Base-by-base conservation (phyloP, 2,329 filamentous ascomycete species). In the Colletotrichum tabaci region DNA sequence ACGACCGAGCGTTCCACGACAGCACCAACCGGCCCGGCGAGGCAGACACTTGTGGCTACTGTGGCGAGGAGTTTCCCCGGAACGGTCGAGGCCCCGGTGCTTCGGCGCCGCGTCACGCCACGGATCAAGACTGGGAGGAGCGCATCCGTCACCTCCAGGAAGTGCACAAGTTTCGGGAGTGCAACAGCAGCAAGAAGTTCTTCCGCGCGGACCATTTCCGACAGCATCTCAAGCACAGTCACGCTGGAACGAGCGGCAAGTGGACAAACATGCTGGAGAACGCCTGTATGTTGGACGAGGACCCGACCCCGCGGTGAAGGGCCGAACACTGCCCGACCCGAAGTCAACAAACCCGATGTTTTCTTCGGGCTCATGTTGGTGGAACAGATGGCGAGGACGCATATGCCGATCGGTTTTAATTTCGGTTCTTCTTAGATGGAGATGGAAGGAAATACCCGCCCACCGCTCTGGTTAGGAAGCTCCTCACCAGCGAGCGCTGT, bases 251-350 rank as follows among this genome's bases (percentile, higher is more conserved):
- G 0, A 98, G 95, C 82, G 96, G 96, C 42, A 98, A 98, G 82
- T 99, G 96, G 96, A 99, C 96, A 15, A 98, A 98, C 82, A 95
- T 98, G 88, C 87, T 99, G 44, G 96, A 99, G 81, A 97, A 94
- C 79, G 94, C 95, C 6, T 99, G 96, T 84, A 97, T 98, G 94
- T 91, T 95, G 81, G 95, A 92, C 66, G 88, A 97, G 79, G 95
- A 98, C 65, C 87, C 90, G 40, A 87, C 82, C 47, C 81, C 82
- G 52, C 78, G 81, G 56, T 81, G 81, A 77, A 77, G 8, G 56
- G 16, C 18, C 8, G 2, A 15, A 23, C 5, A 21, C 6, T 15
- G 4, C 5, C 21, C 5, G 13, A 21, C 30, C 13, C 35, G 4
- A 40, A 12, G 8, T 16, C 18, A 21, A 10, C 16, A n/a, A 30